A percentile compares a stretch with the other conserved stretches of the same genome.
Conservation (phyloP, 2,329 filamentous ascomycete genomes). For the Talaromyces sp. region DNA sequence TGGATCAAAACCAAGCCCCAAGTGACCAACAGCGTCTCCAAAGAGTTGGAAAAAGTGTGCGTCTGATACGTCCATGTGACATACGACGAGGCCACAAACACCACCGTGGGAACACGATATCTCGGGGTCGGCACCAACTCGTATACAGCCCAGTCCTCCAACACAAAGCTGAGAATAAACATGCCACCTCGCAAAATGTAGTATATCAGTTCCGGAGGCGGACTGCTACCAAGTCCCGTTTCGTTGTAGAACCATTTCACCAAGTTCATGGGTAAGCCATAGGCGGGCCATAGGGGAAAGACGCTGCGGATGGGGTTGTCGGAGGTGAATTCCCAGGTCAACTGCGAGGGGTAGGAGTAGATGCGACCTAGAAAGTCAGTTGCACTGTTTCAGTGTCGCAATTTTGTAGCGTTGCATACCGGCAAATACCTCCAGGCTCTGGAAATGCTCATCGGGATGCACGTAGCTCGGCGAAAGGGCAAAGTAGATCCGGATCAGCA, state of each 20-base stretch:
- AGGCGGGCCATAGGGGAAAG: slow-evolving; percentile 93
- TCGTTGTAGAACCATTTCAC: slow-evolving; percentile 91
- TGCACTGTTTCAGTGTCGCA: not conserved
- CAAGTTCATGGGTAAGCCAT: slow-evolving; percentile 89
- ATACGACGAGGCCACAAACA: slow-evolving; percentile 91
- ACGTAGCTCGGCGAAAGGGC: slow-evolving; percentile 93
- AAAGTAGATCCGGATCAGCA: slow-evolving; percentile 87
- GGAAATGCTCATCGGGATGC: slow-evolving; percentile 98
- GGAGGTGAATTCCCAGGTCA: slow-evolving; percentile 76
- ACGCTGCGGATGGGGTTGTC: slow-evolving; percentile 87
- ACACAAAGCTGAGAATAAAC: slow-evolving; percentile 91
- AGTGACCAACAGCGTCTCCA: slow-evolving; percentile 87
- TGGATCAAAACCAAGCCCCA: slow-evolving; percentile 93
- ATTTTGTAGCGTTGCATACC: slow-evolving; percentile 56
- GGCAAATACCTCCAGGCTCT: slow-evolving; percentile 94
- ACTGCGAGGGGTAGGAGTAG: slow-evolving; percentile 83
- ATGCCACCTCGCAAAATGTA: slow-evolving; percentile 85
- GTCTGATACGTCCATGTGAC: slow-evolving; percentile 99
- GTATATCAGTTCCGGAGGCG: slow-evolving; percentile 78
- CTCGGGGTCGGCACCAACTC: slow-evolving; percentile 78
- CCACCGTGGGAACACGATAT: slow-evolving; percentile 67
- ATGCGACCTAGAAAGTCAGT: slow-evolving; percentile 66
- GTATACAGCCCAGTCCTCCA: slow-evolving; percentile 96
- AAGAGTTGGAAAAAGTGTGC: slow-evolving; percentile 96
- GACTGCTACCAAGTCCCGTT: slow-evolving; percentile 65